Conservation (phyloP, 768 basidiomycete species). For the Calvatia gigantea region DNA sequence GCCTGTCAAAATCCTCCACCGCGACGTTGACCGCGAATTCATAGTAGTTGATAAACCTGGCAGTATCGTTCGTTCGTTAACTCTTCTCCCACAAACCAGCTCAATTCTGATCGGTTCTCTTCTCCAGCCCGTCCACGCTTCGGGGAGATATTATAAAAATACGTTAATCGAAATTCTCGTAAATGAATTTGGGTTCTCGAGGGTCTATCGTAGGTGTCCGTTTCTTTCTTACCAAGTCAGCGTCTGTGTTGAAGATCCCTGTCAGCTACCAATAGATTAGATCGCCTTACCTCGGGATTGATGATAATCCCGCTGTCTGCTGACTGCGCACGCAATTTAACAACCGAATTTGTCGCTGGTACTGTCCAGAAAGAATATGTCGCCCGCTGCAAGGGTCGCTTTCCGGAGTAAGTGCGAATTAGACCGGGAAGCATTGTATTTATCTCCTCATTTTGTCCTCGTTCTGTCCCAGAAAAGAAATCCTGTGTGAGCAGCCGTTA, state of each 20-base stretch:
- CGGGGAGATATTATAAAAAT: conserved; percentile 87
- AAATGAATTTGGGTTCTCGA: conserved; percentile 76
- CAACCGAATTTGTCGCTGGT: conserved; percentile 78
- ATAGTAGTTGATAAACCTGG: conserved; percentile 97
- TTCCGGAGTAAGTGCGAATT: conserved; percentile 65
- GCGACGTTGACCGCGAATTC: conserved; percentile 77
- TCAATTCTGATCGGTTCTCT: conserved; percentile 12
- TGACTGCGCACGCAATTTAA: conserved; percentile 63
- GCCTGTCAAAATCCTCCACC: conserved; percentile 74
- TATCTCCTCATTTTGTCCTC: background rate
- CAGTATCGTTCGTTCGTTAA: conserved; percentile 72
- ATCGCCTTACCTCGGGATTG: conserved; percentile 90
- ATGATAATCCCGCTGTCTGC: conserved; percentile 88
- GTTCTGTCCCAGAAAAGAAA: conserved; percentile 55
- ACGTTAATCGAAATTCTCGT: conserved; percentile 85
- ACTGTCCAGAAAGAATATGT: conserved; percentile 90
- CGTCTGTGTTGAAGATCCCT: conserved; percentile 6
- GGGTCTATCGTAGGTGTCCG: conserved; percentile 71
- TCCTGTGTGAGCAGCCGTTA: conserved; percentile 82
- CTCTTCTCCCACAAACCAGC: background rate
- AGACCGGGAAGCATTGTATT: background rate
- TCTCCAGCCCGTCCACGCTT: conserved; percentile 82
- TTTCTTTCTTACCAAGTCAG: background rate
- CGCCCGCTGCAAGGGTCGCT: conserved; percentile 80
- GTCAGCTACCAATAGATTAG: conserved; percentile 91